Evolutionary conservation across 208 protist species (phyloP), one percentile per base, ranked within the genome.

Genomic region (Porcisia deanei): DNA sequence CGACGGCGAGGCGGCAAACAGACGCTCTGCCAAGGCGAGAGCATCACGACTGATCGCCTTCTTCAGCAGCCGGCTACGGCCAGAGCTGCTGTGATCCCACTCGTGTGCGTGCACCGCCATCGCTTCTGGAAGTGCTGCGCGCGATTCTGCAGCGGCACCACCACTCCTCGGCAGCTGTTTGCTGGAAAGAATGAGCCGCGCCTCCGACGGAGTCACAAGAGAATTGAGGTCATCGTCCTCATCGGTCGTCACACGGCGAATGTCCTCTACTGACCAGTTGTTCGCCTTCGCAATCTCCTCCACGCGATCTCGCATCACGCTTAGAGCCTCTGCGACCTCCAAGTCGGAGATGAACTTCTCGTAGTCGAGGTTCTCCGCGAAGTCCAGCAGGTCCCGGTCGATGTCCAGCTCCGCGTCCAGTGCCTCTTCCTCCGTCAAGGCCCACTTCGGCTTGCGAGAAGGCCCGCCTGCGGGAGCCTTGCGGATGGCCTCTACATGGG

Each of bases 391-490:
- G 68, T 94, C 91, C 39, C 87, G 79, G 54, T 88, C 84, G 22
- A 84, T 49, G 16, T 75, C 86, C 41, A 97, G 80, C 75, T 98
- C 94, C 59, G 78, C 89, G 70, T 96, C 93, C 41, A 98, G 61
- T 0, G 94, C 94, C 79, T 98, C 94, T 54, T 98, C 92, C 76
- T 96, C 92, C 39, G 94, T 98, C 79, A 98, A 88, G 30, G 94
- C 94, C 93, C 94, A 98, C 84, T 96, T 93, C 22, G 94, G 94
- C 80, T 97, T 97, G 41, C 72, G 77, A 75, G 37, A 43, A 9
- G 57, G 37, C 75, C 34, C 79, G 73, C 22, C 47, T 67, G 60
- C 52, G 5, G 63, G 37, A 9, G 70, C 61, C 52, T 79, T 84
- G 45, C 25, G 68, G 22, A 54, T 67, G 9, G 66, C 47, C 18